phyloP scores from a whole-genome alignment of 2,329 filamentous ascomycete genomes.

The Arthrinium phaeospermum region DNA sequence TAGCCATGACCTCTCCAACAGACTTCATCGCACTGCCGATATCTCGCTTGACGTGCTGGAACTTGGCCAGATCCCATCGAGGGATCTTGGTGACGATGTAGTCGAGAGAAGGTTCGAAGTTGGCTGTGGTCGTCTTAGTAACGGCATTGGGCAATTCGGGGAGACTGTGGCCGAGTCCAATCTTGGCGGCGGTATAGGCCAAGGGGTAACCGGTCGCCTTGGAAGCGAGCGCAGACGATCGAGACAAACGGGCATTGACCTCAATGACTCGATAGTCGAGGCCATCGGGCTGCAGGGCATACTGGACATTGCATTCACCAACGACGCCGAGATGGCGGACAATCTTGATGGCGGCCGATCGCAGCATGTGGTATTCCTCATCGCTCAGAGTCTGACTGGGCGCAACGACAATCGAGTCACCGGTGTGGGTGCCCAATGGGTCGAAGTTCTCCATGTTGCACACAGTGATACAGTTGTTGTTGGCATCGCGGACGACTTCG shows the following conservation, averaged over 20 bases:
- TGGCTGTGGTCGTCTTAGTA: conserved; percentile 97
- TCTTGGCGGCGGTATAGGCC: conserved; percentile 97
- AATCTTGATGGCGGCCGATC: conserved; percentile 96
- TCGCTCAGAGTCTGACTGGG: conserved; percentile 96
- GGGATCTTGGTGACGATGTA: conserved; percentile 99
- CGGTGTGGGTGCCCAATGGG: conserved; percentile 95
- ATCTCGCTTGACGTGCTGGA: conserved; percentile 97
- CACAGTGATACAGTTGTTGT: conserved; percentile 98
- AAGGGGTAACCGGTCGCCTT: conserved; percentile 98
- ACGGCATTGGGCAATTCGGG: conserved; percentile 97
- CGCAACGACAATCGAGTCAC: conserved; percentile 97
- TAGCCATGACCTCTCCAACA: conserved; percentile 98
- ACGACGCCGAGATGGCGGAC: conserved; percentile 96
- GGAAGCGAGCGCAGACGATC: conserved; percentile 94
- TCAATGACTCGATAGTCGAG: conserved; percentile 99
- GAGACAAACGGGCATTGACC: conserved; percentile 97
- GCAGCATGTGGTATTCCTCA: conserved; percentile 99
- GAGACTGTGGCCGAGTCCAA: conserved; percentile 92
- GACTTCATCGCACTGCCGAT: conserved; percentile 99
- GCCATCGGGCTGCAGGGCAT: conserved; percentile 93
- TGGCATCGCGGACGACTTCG: conserved; percentile 94
- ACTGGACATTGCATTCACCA: conserved; percentile 98
- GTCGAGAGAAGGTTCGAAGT: conserved; percentile 96
- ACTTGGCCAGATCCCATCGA: conserved; percentile 97
- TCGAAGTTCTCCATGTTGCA: conserved; percentile 99